These are phyloP conservation scores for Fomitiporia mediterranea DNA, from an alignment of 1,284 basidiomycete genomes.

Conservation along the genomic window DNA sequence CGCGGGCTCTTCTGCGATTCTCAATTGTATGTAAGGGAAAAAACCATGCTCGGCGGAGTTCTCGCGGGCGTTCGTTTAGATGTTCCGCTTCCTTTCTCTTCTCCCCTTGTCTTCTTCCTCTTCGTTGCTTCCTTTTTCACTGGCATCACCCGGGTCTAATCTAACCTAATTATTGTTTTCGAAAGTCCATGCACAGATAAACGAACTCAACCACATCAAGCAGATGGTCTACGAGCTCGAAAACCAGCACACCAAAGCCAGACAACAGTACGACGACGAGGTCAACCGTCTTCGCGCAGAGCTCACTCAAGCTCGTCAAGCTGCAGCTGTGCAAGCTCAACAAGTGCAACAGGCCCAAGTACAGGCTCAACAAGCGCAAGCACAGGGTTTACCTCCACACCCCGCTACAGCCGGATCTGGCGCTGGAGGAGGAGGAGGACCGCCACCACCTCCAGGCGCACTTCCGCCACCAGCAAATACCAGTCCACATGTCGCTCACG, in stretches of 20 bases:
- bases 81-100: no score
- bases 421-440: no score
- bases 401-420: conserved; percentile 5
- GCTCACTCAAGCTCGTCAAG: conserved; percentile 45
- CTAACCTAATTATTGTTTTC: conserved; percentile 2
- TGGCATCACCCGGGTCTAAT: background rate
- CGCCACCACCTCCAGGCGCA: conserved; percentile 26
- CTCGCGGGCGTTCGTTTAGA: no score
- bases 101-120: no score
- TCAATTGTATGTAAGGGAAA: no score
- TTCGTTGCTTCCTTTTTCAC: no score
- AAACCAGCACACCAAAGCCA: conserved; percentile 64
- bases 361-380: conserved; percentile 12
- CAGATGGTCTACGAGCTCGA: conserved; percentile 78
- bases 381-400: conserved; percentile 23
- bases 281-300: conserved; percentile 62
- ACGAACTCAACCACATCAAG: conserved; percentile 69
- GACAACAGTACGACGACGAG: conserved; percentile 73
- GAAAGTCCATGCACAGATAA: conserved; percentile 65
- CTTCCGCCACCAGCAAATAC: conserved; percentile 23
- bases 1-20: no score
- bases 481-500: conserved; percentile 20
- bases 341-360: conserved; percentile 16
- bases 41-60: no score
- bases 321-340: conserved; percentile 24